phyloP scores from a whole-genome alignment of 768 basidiomycete genomes.

The Termitomyces eurrhizus region DNA sequence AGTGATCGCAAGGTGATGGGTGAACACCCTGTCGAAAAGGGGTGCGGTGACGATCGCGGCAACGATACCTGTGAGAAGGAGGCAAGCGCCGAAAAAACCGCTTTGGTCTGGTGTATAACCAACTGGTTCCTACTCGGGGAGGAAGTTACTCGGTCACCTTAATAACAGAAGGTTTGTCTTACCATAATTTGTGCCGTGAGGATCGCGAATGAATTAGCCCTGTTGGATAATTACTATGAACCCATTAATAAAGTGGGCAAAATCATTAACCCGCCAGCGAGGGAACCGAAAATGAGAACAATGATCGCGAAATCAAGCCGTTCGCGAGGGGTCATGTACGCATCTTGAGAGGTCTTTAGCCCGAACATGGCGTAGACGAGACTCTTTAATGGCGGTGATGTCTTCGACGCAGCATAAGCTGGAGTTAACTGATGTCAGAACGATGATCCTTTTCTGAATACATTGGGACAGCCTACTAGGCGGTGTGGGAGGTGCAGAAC shows the following conservation, averaged over 20 bases:
- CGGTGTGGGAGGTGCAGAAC: conserved; percentile 64
- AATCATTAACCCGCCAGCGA: conserved; percentile 56
- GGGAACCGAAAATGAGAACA: conserved; percentile 53
- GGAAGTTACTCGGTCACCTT: neutral
- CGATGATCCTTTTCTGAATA: neutral
- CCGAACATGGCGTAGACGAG: conserved; percentile 54
- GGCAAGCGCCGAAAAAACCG: conserved; percentile 64
- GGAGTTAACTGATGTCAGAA: conserved; percentile 12
- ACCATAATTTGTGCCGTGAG: conserved; percentile 70
- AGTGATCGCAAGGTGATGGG: conserved; percentile 60
- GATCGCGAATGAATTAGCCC: conserved; percentile 60
- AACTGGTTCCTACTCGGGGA: conserved; percentile 49
- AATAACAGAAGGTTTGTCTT: conserved; percentile 17
- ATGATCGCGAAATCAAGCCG: conserved; percentile 69
- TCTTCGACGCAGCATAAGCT: conserved; percentile 70
- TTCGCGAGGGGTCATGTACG: conserved; percentile 60
- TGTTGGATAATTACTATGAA: conserved; percentile 19
- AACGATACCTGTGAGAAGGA: conserved; percentile 69
- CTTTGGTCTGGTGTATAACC: conserved; percentile 67
- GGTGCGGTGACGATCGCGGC: conserved; percentile 68
- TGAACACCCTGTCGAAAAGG: conserved; percentile 80
- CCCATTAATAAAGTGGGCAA: neutral
- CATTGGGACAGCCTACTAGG: conserved; percentile 51
- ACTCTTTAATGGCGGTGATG: conserved; percentile 48
- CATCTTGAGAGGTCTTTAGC: conserved; percentile 32